These are phyloP conservation scores for Vaccinium vitisidaea DNA, from an alignment of 148 eudicot species.

Conservation along the genomic window DNA sequence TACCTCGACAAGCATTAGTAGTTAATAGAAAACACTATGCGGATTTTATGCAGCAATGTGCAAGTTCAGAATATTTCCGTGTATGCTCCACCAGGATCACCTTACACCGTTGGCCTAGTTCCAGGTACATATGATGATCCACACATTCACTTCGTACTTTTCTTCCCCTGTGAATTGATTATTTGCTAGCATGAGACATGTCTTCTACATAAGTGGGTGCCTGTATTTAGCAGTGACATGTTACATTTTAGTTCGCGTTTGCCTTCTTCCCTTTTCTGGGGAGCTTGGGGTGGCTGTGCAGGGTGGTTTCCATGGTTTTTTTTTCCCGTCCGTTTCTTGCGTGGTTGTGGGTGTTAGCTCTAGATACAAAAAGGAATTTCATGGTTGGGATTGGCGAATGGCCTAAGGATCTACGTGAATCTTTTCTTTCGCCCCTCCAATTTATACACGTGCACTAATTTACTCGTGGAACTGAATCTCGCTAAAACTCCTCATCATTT, in stretches of 20 bases:
- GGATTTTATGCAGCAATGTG: slow-evolving; percentile 38
- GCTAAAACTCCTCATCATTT: not conserved
- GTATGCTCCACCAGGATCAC: slow-evolving; percentile 47
- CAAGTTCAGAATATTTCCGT: slow-evolving; percentile 48
- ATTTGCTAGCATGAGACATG: not conserved
- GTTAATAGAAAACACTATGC: not conserved
- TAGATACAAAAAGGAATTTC: not conserved
- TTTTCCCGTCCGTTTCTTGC: not conserved
- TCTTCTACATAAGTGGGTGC: not conserved
- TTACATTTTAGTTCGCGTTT: not conserved
- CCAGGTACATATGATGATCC: slow-evolving; percentile 34
- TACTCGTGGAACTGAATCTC: not conserved
- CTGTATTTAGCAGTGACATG: not conserved
- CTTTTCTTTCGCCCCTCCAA: not conserved
- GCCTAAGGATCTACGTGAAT: not conserved
- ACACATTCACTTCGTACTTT: not conserved
- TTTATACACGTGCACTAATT: not conserved
- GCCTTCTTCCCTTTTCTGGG: not conserved
- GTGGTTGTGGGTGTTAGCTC: not conserved
- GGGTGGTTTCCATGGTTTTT: not conserved
- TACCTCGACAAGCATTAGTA: not conserved
- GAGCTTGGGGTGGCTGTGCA: not conserved
- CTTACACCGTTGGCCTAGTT: slow-evolving; percentile 52
- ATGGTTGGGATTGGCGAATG: not conserved
- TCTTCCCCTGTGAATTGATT: not conserved